These are phyloP conservation scores for Talaromyces sp. DNA, from an alignment of 2,329 filamentous ascomycete species.

Conservation along the genomic window DNA sequence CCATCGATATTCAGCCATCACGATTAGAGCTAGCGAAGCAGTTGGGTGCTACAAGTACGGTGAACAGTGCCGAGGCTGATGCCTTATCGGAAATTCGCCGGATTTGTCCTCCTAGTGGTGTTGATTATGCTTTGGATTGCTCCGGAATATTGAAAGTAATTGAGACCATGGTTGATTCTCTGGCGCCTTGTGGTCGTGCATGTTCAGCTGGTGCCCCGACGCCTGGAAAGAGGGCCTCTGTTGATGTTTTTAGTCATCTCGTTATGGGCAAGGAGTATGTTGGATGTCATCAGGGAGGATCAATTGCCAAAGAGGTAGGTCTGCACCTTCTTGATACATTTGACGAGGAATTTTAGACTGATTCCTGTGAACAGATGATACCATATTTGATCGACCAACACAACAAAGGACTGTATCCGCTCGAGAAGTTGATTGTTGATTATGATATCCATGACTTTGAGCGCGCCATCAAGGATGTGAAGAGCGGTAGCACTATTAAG, in stretches of 20 bases:
- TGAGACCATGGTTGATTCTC: neutral
- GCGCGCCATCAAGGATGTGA: neutral
- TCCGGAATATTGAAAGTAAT: neutral
- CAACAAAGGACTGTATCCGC: neutral
- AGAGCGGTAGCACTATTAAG: neutral
- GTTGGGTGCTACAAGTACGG: neutral
- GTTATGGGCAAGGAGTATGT: neutral
- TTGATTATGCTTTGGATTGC: neutral
- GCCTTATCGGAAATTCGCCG: neutral
- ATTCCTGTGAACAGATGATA: neutral
- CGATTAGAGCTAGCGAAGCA: neutral
- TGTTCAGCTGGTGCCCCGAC: neutral
- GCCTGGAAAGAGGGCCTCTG: neutral
- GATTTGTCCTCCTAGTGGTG: neutral
- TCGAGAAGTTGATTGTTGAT: neutral
- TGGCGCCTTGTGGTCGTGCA: neutral
- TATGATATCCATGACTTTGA: neutral
- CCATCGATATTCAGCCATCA: neutral
- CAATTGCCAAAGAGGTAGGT: neutral
- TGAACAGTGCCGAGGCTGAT: neutral
- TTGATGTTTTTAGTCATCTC: neutral
- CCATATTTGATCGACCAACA: neutral
- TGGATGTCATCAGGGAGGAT: neutral
- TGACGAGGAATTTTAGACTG: neutral
- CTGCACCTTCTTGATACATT: too few species aligned